Conservation (phyloP, 2,329 filamentous ascomycete species). For the Paraphoma chrysanthemicola region DNA sequence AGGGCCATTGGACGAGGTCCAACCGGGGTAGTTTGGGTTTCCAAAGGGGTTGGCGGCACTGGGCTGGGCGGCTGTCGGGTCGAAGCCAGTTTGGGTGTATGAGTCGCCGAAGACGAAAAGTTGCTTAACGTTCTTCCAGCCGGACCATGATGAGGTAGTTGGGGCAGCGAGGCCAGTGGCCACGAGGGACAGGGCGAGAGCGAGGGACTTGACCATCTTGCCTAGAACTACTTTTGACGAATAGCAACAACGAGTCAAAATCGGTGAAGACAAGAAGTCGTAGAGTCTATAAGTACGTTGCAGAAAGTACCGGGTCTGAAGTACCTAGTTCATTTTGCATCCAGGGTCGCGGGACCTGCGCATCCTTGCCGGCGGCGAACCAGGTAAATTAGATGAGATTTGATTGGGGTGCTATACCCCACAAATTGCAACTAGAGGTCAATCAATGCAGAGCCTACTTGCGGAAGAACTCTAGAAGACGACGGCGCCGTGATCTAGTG, state of each 20-base stretch:
- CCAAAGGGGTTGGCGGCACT: constrained; percentile 64
- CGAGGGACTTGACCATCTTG: constrained; percentile 31
- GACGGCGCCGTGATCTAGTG: background rate
- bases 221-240: background rate
- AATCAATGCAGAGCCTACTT: constrained; percentile 9
- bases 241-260: background rate
- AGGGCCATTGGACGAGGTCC: constrained; percentile 54
- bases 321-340: background rate
- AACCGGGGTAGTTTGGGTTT: constrained; percentile 63
- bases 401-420: constrained; percentile 24
- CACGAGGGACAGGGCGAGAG: constrained; percentile 29
- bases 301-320: constrained; percentile 10
- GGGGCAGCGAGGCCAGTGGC: constrained; percentile 28
- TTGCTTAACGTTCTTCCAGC: constrained; percentile 42
- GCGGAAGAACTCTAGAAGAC: constrained; percentile 27
- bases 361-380: constrained; percentile 21
- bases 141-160: constrained; percentile 33
- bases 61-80: constrained; percentile 60
- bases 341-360: constrained; percentile 19
- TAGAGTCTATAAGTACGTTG: constrained; percentile 12
- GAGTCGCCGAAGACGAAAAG: constrained; percentile 60
- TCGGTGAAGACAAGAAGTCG: background rate
- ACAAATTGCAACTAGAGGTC: constrained; percentile 20
- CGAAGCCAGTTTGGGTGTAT: constrained; percentile 67
- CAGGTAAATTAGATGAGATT: constrained; percentile 36